Evolutionary conservation across 2,329 filamentous ascomycete species (phyloP).

Genomic region (Aspergillus flavus): DNA sequence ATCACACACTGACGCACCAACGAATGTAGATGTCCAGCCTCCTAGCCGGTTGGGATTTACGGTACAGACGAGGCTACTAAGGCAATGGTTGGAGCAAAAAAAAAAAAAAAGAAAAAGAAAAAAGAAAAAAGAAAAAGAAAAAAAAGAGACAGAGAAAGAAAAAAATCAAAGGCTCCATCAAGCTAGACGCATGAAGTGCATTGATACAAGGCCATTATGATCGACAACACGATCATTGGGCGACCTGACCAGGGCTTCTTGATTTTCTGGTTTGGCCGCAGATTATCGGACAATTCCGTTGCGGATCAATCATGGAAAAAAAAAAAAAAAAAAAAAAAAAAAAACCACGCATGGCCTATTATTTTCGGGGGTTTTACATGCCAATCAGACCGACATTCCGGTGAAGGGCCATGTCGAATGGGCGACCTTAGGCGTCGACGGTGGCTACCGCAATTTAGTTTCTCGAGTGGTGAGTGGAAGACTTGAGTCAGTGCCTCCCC

Average conservation of each 20-base stretch:
- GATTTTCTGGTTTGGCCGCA: background rate
- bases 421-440: slow-evolving; percentile 28
- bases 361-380: slow-evolving; percentile 31
- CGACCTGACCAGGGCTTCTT: slow-evolving; percentile 1
- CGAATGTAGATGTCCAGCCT: background rate
- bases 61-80: background rate
- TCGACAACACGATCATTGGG: slow-evolving; percentile 2
- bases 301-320: slow-evolving; percentile 30
- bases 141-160: background rate
- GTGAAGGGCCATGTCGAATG: slow-evolving; percentile 9
- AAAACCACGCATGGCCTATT: slow-evolving; percentile 19
- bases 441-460: slow-evolving; percentile 18
- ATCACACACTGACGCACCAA: background rate
- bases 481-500: background rate
- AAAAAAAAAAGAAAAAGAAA: background rate
- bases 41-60: background rate
- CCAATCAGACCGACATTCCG: slow-evolving; percentile 28
- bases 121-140: slow-evolving; percentile 3
- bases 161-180: background rate
- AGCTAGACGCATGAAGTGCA: background rate
- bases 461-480: background rate
- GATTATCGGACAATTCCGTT: slow-evolving; percentile 35
- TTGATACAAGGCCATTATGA: slow-evolving; percentile 6
- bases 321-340: slow-evolving; percentile 17
- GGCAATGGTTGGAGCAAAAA: background rate